Evolutionary conservation across 139 green algal genomes (phyloP).

Genomic region (Haematococcus lacustris): DNA sequence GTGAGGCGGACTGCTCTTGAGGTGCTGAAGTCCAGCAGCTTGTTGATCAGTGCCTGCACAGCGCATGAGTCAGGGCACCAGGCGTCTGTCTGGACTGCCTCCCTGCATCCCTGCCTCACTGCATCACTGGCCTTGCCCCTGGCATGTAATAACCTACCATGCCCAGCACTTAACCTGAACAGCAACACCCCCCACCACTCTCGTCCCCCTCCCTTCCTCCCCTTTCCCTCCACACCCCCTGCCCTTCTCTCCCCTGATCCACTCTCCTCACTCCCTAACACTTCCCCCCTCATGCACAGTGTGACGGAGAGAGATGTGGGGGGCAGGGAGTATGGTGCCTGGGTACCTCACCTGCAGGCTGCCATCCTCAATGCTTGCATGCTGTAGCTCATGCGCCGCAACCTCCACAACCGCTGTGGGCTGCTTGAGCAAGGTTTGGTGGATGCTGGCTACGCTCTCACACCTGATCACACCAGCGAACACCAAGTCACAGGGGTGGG

Average conservation of each 20-base stretch:
- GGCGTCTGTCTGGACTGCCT: no score
- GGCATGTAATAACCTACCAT: no score
- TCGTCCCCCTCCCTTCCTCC: no score
- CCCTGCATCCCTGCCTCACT: no score
- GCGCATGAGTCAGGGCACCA: not conserved
- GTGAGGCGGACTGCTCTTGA: not conserved
- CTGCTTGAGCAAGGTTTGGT: constrained; percentile 3
- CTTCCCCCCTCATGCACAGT: not conserved
- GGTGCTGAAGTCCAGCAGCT: constrained; percentile 4
- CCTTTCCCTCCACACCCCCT: no score
- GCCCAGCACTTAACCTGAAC: no score
- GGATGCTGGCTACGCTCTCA: constrained; percentile 9
- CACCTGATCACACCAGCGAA: not conserved
- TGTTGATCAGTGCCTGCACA: constrained; percentile 3
- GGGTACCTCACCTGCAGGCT: not conserved
- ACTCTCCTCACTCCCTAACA: not conserved
- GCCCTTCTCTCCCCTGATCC: no score
- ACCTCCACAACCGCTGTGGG: not conserved
- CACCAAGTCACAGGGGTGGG: not conserved
- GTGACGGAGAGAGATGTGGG: no score
- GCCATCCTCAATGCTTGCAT: not conserved
- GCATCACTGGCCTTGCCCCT: no score
- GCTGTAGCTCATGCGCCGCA: not conserved
- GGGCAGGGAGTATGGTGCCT: no score
- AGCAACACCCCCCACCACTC: no score